Percentiles rank a stretch among this genome's conserved stretches.
phyloP scores from a whole-genome alignment of 2,329 filamentous ascomycete genomes.

The Cadophora sp. region DNA sequence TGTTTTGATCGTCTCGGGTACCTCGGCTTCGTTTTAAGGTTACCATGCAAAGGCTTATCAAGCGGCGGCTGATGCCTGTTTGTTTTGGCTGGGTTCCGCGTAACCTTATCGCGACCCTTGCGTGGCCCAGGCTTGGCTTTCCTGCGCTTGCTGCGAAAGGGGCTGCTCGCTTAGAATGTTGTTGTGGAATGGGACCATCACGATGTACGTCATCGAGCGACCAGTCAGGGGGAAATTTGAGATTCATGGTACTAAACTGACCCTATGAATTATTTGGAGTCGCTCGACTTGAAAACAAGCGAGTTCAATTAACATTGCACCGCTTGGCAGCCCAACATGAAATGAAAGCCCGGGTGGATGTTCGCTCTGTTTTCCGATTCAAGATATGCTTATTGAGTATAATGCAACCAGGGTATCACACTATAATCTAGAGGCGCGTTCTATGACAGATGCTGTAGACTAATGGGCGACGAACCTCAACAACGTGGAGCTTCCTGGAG shows the following conservation, averaged over 20 bases:
- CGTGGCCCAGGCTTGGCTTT: not conserved
- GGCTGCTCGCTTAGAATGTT: slow-evolving; percentile 11
- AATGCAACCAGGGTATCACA: not conserved
- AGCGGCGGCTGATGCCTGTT: slow-evolving; percentile 9
- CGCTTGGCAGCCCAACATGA: not conserved
- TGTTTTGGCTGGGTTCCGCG: slow-evolving; percentile 11
- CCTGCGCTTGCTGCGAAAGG: not conserved
- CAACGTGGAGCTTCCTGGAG: too few relatives aligned
- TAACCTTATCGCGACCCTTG: slow-evolving; percentile 9
- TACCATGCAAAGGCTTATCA: slow-evolving; percentile 4
- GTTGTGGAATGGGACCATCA: not conserved
- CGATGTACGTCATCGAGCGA: not conserved
- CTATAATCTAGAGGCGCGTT: too few relatives aligned
- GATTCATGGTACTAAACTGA: not conserved
- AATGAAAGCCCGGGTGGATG: not conserved
- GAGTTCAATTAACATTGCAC: not conserved
- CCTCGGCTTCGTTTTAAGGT: slow-evolving; percentile 16
- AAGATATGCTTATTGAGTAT: not conserved
- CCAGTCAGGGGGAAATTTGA: not conserved
- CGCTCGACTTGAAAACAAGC: not conserved
- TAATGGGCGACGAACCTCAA: too few relatives aligned
- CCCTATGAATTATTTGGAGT: too few relatives aligned
- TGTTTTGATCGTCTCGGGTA: slow-evolving; percentile 11
- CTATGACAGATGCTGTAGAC: too few relatives aligned
- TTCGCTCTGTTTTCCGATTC: not conserved